Percentiles rank a stretch among this genome's conserved stretches.
These are phyloP conservation scores for Solanum corneliomulleri DNA, from an alignment of 257 asterid genomes.

Conservation along the genomic window DNA sequence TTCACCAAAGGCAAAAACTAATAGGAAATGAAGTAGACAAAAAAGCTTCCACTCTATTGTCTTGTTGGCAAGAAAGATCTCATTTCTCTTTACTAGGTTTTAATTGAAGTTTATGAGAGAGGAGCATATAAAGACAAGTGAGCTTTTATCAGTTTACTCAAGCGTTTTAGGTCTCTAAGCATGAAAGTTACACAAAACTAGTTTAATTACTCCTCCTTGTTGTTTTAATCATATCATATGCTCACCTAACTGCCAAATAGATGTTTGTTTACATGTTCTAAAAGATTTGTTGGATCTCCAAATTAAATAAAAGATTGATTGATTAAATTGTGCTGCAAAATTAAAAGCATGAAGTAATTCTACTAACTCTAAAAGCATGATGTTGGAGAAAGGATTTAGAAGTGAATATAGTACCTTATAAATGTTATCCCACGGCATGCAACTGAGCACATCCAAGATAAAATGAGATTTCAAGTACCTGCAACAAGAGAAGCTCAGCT, in stretches of 20 bases:
- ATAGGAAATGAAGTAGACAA: neutral
- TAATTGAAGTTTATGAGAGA: neutral
- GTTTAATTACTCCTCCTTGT: neutral
- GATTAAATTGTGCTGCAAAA: neutral
- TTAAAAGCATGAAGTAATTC: neutral
- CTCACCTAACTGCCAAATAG: neutral
- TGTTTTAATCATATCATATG: neutral
- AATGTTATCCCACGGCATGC: conserved; percentile 39
- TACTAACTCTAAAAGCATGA: neutral
- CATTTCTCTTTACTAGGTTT: neutral
- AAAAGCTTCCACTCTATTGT: neutral
- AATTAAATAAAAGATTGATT: neutral
- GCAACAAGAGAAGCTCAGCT: neutral
- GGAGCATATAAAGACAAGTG: neutral
- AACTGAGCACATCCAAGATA: conserved; percentile 27
- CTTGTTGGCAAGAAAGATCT: neutral
- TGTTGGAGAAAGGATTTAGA: neutral
- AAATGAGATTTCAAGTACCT: conserved; percentile 32
- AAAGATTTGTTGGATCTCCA: neutral
- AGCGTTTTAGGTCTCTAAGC: neutral
- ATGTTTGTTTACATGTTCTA: neutral
- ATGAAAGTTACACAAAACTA: neutral
- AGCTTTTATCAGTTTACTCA: neutral
- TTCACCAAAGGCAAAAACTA: neutral
- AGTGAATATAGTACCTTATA: conserved; percentile 18